phyloP scores from a whole-genome alignment of 2,329 filamentous ascomycete genomes.

The Verticillium klebahnii region DNA sequence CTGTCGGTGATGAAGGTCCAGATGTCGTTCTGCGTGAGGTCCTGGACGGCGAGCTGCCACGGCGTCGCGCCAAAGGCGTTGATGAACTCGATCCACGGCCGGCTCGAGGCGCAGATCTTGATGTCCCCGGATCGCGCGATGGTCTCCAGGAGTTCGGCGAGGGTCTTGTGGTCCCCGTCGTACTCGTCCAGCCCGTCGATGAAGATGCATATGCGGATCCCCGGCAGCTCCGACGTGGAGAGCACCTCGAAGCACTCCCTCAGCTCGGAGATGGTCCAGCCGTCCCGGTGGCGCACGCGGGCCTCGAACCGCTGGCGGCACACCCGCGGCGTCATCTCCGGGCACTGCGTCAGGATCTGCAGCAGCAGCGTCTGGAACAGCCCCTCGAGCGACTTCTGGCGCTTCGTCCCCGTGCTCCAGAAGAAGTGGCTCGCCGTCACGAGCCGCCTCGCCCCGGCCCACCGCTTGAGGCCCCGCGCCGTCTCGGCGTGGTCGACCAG shows the following conservation, averaged over 20 bases:
- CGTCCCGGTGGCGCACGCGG: background rate
- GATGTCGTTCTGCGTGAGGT: conserved; percentile 19
- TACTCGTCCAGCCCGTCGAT: conserved; percentile 30
- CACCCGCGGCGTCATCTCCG: background rate
- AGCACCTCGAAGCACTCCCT: background rate
- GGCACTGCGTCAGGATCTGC: conserved; percentile 5
- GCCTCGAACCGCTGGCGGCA: background rate
- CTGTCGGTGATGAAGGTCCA: conserved; percentile 11
- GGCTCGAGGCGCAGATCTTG: conserved; percentile 28
- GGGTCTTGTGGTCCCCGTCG: conserved; percentile 20
- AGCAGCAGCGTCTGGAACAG: conserved; percentile 22
- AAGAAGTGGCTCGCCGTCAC: conserved; percentile 33
- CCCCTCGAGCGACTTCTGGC: conserved; percentile 35
- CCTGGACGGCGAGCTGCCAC: background rate
- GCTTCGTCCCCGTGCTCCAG: conserved; percentile 29
- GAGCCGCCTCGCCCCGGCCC: conserved; percentile 23
- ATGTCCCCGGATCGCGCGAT: conserved; percentile 7
- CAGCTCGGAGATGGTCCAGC: background rate
- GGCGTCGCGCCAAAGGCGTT: conserved; percentile 14
- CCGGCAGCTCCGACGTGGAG: background rate
- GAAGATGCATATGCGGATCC: conserved; percentile 14
- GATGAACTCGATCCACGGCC: conserved; percentile 22
- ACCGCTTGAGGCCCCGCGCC: conserved; percentile 21
- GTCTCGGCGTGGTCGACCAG: conserved; percentile 24
- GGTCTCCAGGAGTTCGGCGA: conserved; percentile 19